Conservation (phyloP, 148 eudicot species). For the Camellia granthamiana region DNA sequence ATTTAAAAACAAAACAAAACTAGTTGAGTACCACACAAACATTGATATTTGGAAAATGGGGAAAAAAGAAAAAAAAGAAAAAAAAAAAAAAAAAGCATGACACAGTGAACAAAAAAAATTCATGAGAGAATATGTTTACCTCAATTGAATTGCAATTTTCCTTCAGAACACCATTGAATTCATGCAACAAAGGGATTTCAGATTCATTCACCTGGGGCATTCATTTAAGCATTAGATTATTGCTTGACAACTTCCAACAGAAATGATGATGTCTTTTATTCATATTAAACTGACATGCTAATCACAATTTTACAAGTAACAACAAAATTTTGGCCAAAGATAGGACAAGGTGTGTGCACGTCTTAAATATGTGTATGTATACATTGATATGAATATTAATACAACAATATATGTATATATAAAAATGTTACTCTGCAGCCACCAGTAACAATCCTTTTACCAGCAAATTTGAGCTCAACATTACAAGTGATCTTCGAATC, state of each 20-base stretch:
- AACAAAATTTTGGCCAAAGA: background rate
- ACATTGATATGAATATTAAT: background rate
- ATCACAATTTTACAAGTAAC: background rate
- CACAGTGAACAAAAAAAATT: background rate
- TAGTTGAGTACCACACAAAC: background rate
- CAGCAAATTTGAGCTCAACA: background rate
- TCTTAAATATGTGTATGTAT: background rate
- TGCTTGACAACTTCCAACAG: constrained; percentile 6
- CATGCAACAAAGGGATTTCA: constrained; percentile 90
- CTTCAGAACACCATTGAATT: constrained; percentile 60
- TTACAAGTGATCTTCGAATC: background rate
- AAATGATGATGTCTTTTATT: background rate
- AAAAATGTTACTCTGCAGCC: background rate
- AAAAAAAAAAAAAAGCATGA: background rate
- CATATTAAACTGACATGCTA: background rate
- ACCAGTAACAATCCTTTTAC: background rate
- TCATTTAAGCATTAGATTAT: constrained; percentile 14
- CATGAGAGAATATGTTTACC: constrained; percentile 39
- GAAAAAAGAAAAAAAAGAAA: background rate
- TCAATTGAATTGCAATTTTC: constrained; percentile 61
- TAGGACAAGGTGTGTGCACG: background rate
- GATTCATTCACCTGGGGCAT: constrained; percentile 73
- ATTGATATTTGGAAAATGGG: background rate
- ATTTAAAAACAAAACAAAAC: background rate
- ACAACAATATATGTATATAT: background rate